phyloP scores from a whole-genome alignment of 345 rosid genomes.

The Durio zibethinus region DNA sequence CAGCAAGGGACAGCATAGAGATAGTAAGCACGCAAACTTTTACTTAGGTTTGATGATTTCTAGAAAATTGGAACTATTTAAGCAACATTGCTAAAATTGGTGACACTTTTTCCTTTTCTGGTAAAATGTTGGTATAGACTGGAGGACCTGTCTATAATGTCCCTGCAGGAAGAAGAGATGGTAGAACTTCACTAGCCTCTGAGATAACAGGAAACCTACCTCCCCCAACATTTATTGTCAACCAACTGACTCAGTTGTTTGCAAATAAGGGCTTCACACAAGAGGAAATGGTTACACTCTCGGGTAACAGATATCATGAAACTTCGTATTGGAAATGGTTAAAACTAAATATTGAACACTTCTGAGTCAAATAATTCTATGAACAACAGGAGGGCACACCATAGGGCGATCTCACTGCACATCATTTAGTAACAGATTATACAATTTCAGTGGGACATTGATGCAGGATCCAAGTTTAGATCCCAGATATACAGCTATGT shows the following conservation, averaged over 20 bases:
- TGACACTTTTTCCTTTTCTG: neutral
- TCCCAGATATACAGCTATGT: slow-evolving; percentile 36
- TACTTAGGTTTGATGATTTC: neutral
- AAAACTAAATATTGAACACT: neutral
- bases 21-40: slow-evolving; percentile 24
- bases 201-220: slow-evolving; percentile 44
- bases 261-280: slow-evolving; percentile 36
- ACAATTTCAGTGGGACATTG: slow-evolving; percentile 32
- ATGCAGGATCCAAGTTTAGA: slow-evolving; percentile 49
- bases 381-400: slow-evolving; percentile 48
- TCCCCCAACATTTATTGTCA: slow-evolving; percentile 36
- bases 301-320: slow-evolving; percentile 23
- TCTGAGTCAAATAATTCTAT: neutral
- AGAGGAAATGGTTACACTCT: slow-evolving; percentile 54
- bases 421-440: slow-evolving; percentile 42
- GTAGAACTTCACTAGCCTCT: slow-evolving; percentile 39
- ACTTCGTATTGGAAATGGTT: neutral
- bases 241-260: slow-evolving; percentile 31
- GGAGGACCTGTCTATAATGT: slow-evolving; percentile 51
- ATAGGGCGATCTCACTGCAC: slow-evolving; percentile 56
- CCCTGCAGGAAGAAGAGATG: slow-evolving; percentile 64
- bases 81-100: neutral
- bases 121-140: slow-evolving; percentile 17
- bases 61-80: neutral
- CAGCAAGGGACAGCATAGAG: slow-evolving; percentile 49